Evolutionary conservation across 495 filamentous ascomycete genomes (phyloP).

Genomic region (Hypoxylon perforatum): DNA sequence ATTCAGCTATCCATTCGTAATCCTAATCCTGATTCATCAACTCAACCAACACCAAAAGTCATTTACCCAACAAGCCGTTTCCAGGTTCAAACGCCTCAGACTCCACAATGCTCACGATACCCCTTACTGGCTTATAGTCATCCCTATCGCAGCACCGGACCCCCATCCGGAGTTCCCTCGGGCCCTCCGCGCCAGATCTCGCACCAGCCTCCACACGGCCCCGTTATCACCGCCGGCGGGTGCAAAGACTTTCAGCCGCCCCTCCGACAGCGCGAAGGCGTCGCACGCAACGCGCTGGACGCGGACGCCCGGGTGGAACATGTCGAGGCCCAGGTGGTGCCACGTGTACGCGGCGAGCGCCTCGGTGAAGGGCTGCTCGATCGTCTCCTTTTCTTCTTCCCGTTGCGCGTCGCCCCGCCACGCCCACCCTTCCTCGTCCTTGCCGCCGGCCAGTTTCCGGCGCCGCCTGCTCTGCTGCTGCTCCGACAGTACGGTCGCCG

Average conservation of each 20-base stretch:
- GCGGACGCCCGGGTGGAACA: slow-evolving; percentile 59
- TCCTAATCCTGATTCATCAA: background rate
- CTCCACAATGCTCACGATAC: background rate
- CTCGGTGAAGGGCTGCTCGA: slow-evolving; percentile 54
- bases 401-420: slow-evolving; percentile 44
- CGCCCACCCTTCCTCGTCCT: slow-evolving; percentile 59
- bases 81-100: background rate
- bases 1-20: slow-evolving; percentile 8
- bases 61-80: background rate
- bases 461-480: slow-evolving; percentile 46
- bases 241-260: slow-evolving; percentile 56
- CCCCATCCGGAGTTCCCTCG: slow-evolving; percentile 29
- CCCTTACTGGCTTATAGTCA: background rate
- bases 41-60: background rate
- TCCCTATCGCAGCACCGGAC: background rate
- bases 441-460: slow-evolving; percentile 49
- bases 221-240: slow-evolving; percentile 5
- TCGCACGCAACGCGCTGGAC: slow-evolving; percentile 57
- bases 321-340: slow-evolving; percentile 53
- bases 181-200: slow-evolving; percentile 28
- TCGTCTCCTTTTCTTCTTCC: background rate
- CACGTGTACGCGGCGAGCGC: slow-evolving; percentile 54
- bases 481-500: slow-evolving; percentile 31
- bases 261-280: slow-evolving; percentile 58
- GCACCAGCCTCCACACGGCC: slow-evolving; percentile 33